Percentiles rank a stretch among this genome's conserved stretches.
These are phyloP conservation scores for Barbarea vulgaris DNA, from an alignment of 345 rosid species.

Conservation along the genomic window DNA sequence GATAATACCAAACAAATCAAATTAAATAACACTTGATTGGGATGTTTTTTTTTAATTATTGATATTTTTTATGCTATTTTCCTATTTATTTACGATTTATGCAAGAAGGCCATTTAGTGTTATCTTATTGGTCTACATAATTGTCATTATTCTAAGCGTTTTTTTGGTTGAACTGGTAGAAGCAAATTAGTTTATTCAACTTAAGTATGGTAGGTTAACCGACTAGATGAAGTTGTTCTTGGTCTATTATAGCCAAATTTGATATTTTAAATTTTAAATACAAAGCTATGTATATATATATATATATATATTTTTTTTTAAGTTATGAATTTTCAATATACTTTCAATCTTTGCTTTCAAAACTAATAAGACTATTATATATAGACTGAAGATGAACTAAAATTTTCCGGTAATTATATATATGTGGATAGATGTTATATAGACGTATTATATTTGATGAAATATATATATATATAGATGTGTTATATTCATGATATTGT, in stretches of 20 bases:
- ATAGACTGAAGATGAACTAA: neutral
- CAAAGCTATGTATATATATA: no score
- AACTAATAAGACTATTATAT: neutral
- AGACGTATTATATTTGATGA: neutral
- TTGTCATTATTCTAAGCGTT: constrained; percentile 51
- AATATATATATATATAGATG: neutral
- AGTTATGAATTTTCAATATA: neutral
- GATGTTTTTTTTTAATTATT: constrained; percentile 35
- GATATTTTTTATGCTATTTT: neutral
- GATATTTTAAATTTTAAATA: neutral
- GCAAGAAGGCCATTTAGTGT: constrained; percentile 32
- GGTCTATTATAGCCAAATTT: constrained; percentile 7
- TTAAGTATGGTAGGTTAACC: constrained; percentile 34
- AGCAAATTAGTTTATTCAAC: constrained; percentile 45
- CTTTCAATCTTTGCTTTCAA: neutral
- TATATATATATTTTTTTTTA: neutral
- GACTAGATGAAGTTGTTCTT: constrained; percentile 27
- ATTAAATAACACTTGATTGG: constrained; percentile 40
- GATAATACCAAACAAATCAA: constrained; percentile 88
- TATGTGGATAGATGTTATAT: neutral
- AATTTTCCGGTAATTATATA: neutral
- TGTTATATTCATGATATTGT: neutral
- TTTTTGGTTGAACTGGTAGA: constrained; percentile 48
- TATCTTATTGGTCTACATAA: constrained; percentile 35
- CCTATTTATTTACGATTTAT: constrained; percentile 22